Evolutionary conservation across 2,329 filamentous ascomycete genomes (phyloP), one percentile per base, ranked within the genome.

Genomic region (Aspergillus fructus): DNA sequence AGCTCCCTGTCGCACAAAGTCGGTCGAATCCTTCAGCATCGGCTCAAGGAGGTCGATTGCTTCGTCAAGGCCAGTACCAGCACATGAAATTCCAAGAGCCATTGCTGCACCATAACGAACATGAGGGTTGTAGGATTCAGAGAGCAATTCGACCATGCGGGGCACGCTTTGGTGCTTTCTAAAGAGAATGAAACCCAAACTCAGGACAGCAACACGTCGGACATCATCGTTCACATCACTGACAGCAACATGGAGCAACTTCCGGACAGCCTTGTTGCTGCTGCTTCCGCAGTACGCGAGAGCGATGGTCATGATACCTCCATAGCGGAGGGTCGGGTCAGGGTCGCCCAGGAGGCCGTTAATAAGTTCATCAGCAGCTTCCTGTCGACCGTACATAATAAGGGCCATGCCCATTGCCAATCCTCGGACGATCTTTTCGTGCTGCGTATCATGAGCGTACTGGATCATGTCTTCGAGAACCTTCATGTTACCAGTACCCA

Each of bases 151-250:
- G 41, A 99, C 94, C 93, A 99, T 99, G 62, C 96, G 90, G 53
- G 96, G 96, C 15, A 99, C 94, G 68, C 92, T 96, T 67, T 91
- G 91, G 46, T 96, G 91, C 82, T 97, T 99, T 62, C 94, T 86
- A 89, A 99, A 99, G 27, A 99, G 85, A 64, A 99, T 97, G 77
- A 99, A 99, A 42, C 94, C 94, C 72, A 99, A 84, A 76, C 91
- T 96, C 90, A 99, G 96, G 62, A 99, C 94, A 12, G 94, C 94
- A 61, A 96, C 91, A 68, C 94, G 87, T 66, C 94, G 90, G 37
- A 99, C 94, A 74, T 99, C 94, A 67, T 99, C 94, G 69, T 93
- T 97, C 63, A 97, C 94, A 77, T 99, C 94, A 74, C 93, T 97
- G 63, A 99, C 96, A 56, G 94, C 94, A 59, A 94, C 90, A 72